Evolutionary conservation across 2,329 filamentous ascomycete genomes (phyloP).

Genomic region (Exophiala phaeomuriformis): DNA sequence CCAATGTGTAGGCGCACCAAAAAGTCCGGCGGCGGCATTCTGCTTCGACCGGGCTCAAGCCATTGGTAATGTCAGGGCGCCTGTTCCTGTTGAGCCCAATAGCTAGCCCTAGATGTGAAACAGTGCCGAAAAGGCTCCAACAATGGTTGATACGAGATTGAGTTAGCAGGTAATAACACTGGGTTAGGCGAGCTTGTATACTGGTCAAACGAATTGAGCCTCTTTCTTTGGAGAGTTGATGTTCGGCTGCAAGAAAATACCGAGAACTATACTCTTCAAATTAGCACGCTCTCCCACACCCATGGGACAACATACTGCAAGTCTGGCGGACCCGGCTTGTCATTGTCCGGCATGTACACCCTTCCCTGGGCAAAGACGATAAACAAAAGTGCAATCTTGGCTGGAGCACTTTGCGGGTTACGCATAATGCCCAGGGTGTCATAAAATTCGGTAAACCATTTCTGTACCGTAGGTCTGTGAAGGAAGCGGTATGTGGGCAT

Average conservation of each 20-base stretch:
- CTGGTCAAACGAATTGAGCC: conserved; percentile 37
- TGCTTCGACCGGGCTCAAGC: conserved; percentile 18
- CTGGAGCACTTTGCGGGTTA: conserved; percentile 36
- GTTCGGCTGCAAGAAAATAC: conserved; percentile 23
- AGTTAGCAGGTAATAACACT: conserved; percentile 41
- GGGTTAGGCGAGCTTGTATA: conserved; percentile 38
- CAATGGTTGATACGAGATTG: conserved; percentile 44
- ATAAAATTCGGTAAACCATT: conserved; percentile 43
- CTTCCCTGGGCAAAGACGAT: conserved; percentile 49
- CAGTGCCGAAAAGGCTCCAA: conserved; percentile 43
- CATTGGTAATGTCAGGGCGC: conserved; percentile 15
- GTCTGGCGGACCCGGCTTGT: conserved; percentile 18
- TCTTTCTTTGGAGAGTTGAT: conserved; percentile 36
- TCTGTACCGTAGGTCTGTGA: conserved; percentile 38
- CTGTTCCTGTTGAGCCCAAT: conserved; percentile 27
- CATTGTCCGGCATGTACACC: conserved; percentile 35
- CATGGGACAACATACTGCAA: conserved; percentile 8
- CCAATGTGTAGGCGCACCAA: conserved; percentile 27
- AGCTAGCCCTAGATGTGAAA: conserved; percentile 35
- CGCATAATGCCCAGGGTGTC: conserved; percentile 38
- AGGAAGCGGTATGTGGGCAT: conserved; percentile 41
- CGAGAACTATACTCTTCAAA: conserved; percentile 13
- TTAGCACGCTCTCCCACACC: not conserved
- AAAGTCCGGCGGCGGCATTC: conserved; percentile 21
- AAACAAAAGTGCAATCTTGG: conserved; percentile 44